Conservation (phyloP, 306 rosid genomes). For the Vigna reflexopilosa region DNA sequence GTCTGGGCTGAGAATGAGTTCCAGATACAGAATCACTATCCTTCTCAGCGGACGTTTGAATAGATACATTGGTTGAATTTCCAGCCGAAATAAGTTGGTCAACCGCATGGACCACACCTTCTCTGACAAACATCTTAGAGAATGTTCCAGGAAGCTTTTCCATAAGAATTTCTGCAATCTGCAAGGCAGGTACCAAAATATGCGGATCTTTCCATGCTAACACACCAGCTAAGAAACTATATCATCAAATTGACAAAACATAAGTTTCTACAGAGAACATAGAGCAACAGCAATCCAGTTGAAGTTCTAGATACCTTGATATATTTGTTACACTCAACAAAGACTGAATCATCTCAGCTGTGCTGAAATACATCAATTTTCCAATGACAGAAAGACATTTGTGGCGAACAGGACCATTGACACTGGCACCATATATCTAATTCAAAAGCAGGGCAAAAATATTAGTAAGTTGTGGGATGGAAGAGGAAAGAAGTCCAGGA, state of each 20-base stretch:
- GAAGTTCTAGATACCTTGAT: conserved; percentile 68
- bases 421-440: conserved; percentile 92
- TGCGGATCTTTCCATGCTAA: conserved; percentile 97
- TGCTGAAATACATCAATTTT: conserved; percentile 88
- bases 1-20: conserved; percentile 71
- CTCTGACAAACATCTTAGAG: conserved; percentile 85
- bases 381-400: conserved; percentile 90
- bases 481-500: background rate
- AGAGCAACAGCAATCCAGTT: conserved; percentile 25
- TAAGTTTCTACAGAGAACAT: conserved; percentile 33
- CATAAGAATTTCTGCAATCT: conserved; percentile 94
- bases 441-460: conserved; percentile 31
- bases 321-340: conserved; percentile 74
- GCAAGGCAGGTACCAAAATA: conserved; percentile 84
- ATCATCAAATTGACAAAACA: conserved; percentile 41
- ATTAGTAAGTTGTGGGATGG: conserved; percentile 28
- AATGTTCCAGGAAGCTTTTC: conserved; percentile 87
- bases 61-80: conserved; percentile 54
- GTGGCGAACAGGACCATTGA: conserved; percentile 90
- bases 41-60: conserved; percentile 70
- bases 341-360: conserved; percentile 89
- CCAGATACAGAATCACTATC: conserved; percentile 67
- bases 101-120: conserved; percentile 93
- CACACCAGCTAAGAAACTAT: conserved; percentile 88
- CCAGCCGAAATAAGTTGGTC: conserved; percentile 84